A percentile compares a stretch with the other conserved stretches of the same genome.
These are phyloP conservation scores for Pseudofabraea citricarpa DNA, from an alignment of 2,329 filamentous ascomycete genomes.

Conservation along the genomic window DNA sequence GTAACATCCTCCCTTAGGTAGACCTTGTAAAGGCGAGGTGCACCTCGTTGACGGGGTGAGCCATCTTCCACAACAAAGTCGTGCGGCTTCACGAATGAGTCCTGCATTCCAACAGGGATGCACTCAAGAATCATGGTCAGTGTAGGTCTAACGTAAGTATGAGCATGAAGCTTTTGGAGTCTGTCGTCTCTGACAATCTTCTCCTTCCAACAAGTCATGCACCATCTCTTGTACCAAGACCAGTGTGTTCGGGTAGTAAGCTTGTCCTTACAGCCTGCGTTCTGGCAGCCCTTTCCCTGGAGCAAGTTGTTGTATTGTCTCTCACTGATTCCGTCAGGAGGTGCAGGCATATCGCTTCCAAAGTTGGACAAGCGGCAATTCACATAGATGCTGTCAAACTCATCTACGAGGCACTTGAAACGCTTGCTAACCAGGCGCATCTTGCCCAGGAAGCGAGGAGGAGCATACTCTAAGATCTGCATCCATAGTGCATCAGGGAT, in stretches of 20 bases:
- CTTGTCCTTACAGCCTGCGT: slow-evolving; percentile 18
- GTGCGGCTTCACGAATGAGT: slow-evolving; percentile 26
- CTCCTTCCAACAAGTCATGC: slow-evolving; percentile 20
- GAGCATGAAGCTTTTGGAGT: slow-evolving; percentile 20
- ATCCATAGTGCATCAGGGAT: slow-evolving; percentile 20
- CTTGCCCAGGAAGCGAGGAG: slow-evolving; percentile 24
- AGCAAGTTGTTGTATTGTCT: slow-evolving; percentile 24
- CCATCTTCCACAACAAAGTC: slow-evolving; percentile 21
- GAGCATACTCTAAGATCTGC: slow-evolving; percentile 24
- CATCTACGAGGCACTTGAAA: slow-evolving; percentile 16
- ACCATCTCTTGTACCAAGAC: slow-evolving; percentile 28
- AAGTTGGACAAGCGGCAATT: slow-evolving; percentile 26
- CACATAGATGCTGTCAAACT: slow-evolving; percentile 20
- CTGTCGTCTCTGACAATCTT: slow-evolving; percentile 25
- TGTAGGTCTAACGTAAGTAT: slow-evolving; percentile 11
- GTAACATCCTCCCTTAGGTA: slow-evolving; percentile 21
- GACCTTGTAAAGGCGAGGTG: slow-evolving; percentile 23
- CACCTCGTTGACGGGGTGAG: slow-evolving; percentile 11
- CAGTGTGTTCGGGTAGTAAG: slow-evolving; percentile 23
- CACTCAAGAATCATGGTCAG: slow-evolving; percentile 24
- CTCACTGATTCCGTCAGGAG: slow-evolving; percentile 16
- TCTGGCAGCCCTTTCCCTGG: slow-evolving; percentile 24
- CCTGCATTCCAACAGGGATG: slow-evolving; percentile 25
- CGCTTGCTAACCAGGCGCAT: slow-evolving; percentile 18
- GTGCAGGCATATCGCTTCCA: slow-evolving; percentile 22